phyloP scores from a whole-genome alignment of 1,284 basidiomycete species.

The Meira nashicola region DNA sequence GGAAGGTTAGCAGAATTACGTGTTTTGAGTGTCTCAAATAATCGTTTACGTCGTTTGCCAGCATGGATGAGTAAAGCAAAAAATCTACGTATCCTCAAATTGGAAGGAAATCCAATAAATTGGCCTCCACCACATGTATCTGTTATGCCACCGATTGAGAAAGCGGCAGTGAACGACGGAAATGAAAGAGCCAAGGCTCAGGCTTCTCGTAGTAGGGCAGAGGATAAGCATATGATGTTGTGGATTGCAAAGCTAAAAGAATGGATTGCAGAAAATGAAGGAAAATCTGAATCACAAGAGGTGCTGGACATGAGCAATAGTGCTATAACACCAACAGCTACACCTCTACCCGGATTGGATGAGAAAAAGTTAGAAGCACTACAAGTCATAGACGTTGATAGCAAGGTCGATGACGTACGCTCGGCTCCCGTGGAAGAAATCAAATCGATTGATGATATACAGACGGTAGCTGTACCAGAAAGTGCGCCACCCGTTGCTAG shows the following conservation, averaged over 20 bases:
- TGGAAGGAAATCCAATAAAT: slow-evolving; percentile 77
- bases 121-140: slow-evolving; percentile 64
- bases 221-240: slow-evolving; percentile 36
- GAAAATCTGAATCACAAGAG: too few species aligned
- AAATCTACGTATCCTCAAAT: slow-evolving; percentile 72
- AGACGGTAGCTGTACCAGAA: too few species aligned
- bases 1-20: slow-evolving; percentile 74
- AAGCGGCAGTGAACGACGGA: background rate
- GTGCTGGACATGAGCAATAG: too few species aligned
- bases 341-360: too few species aligned
- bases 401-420: too few species aligned
- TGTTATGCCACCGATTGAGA: slow-evolving; percentile 31
- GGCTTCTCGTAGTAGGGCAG: slow-evolving; percentile 24
- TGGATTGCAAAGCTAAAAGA: slow-evolving; percentile 39
- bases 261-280: slow-evolving; percentile 28
- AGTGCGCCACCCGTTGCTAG: too few species aligned
- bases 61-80: slow-evolving; percentile 70
- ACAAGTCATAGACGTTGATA: too few species aligned
- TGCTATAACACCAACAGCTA: too few species aligned
- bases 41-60: slow-evolving; percentile 75
- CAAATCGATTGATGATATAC: too few species aligned
- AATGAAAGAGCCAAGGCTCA: slow-evolving; percentile 56
- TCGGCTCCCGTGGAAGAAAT: too few species aligned
- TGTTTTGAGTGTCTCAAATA: slow-evolving; percentile 80
- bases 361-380: too few species aligned